Base-by-base conservation (phyloP, 2,329 filamentous ascomycete species). In the Basipetospora chlamydospora region DNA sequence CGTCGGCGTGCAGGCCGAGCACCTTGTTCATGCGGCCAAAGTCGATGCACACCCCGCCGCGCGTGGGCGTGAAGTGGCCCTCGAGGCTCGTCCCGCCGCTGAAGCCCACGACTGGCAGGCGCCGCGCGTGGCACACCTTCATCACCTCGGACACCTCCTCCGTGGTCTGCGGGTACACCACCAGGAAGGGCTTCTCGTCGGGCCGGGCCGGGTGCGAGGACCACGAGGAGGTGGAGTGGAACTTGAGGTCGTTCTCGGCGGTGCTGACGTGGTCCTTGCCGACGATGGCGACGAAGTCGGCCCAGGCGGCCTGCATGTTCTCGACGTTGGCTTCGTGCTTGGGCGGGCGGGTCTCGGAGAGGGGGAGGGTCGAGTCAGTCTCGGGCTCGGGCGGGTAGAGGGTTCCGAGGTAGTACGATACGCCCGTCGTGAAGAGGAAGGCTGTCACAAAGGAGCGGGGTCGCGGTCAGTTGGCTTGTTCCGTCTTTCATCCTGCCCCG, bases 31-130 rank as follows among this genome's bases (percentile, higher is more conserved):
- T 94, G 42, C 78, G 71, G 35, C 70, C 69, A 54, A 94, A 92
- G 56, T 94, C 84, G 48, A 95, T 70, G 47, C 82, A 88, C 22
- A 94, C 74, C 15, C 87, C 87, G 39, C 83, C 80, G 45, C 77
- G 65, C 12, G 85, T 94, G 2, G 85, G 74, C 1, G 84, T 77
- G 56, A 82, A 93, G 56, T 94, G 84, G 2, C 87, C 87, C 58
- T 95, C 87, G 22, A 95, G 63, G 49, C 80, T 87, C 6, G 87
- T 94, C 23, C 87, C 87, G 29, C 87, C 87, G 39, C 79, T 85
- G 59, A 86, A 93, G 3, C 78, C 80, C 3, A 83, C 87, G 17
- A 94, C 84, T 5, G 87, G 87, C 43, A 95, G 90, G 39, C 68
- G 67, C 28, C 87, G 67, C 49, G 64, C 58, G 54, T 93, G 83